Evolutionary conservation across 805 yeast species (phyloP), one percentile per base, ranked within the genome.

Genomic region (Candida multigemmis): DNA sequence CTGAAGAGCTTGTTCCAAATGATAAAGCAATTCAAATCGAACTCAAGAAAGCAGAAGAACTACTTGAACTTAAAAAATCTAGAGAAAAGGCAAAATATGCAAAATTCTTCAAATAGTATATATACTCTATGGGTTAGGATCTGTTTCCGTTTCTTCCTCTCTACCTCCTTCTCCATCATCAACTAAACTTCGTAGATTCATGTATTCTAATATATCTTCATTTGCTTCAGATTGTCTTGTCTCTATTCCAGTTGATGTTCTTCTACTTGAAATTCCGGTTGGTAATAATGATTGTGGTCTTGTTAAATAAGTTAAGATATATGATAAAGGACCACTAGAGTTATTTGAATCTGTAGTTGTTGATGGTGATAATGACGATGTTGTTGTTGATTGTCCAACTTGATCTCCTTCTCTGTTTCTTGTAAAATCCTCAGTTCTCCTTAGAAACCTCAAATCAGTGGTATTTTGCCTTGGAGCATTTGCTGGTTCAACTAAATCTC

Each of bases 31-130:
- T 79, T 5, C 48, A 43, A 10, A 48, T 41, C 14, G 79, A 71
- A 35, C 41, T 72, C 15, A 48, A 48, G 16, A 46, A 41, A 8
- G 65, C 66, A 1, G 64, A 71, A 34, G 43, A 40, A 6, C 17
- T 59, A 14, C 37, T 71, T 3, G 60, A 62, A 14, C 51, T 56
- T 18, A 50, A 54, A 20, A 75, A 70, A 42, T 56, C 60, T 21
- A 60, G 57, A 10, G 76, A 74, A 33, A 69, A 62, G 42, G 65
- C 66, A 25, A 71, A 63, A 32, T 69, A 73, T 36, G 66, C 84
- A 11, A 78, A 74, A 45, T 80, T 81, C 46, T 81, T 81, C 41
- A 49, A 29, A 7, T 56, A 37, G 33, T 21, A 21, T 14, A 25
- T 29, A 21, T 12, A 11, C 21, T 23, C n/a, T 24, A 16, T n/a